phyloP scores from a whole-genome alignment of 306 rosid species.

The Prosopis cineraria region DNA sequence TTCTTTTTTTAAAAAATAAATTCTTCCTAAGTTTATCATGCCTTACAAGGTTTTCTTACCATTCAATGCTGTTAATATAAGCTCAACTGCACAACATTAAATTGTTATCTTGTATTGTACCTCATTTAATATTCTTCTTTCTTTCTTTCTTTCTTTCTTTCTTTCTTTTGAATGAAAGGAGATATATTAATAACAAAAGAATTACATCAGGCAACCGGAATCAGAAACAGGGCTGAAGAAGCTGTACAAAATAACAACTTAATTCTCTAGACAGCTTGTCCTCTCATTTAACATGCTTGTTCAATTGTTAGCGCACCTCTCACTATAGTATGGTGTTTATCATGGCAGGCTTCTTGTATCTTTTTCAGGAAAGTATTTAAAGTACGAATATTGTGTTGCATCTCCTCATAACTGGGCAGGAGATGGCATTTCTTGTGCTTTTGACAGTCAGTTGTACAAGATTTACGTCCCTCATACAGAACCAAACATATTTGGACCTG shows the following conservation, averaged over 20 bases:
- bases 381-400: constrained; percentile 46
- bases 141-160: too few species aligned
- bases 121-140: too few species aligned
- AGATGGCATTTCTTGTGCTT: constrained; percentile 48
- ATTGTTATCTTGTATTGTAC: constrained; percentile 11
- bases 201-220: too few species aligned
- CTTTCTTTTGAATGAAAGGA: too few species aligned
- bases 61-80: constrained; percentile 24
- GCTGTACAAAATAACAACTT: too few species aligned
- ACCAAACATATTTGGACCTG: constrained; percentile 73
- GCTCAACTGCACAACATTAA: constrained; percentile 4
- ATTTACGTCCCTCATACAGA: constrained; percentile 76
- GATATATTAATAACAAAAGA: too few species aligned
- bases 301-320: constrained; percentile 27
- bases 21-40: background rate
- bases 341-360: constrained; percentile 89
- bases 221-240: too few species aligned
- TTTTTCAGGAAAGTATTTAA: constrained; percentile 84
- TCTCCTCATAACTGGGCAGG: constrained; percentile 55
- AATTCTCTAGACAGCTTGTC: too few species aligned
- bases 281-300: constrained; percentile 24
- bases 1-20: constrained; percentile 4
- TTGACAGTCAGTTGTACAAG: constrained; percentile 67
- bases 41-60: constrained; percentile 8
- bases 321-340: constrained; percentile 33